A percentile compares a stretch with the other conserved stretches of the same genome.
Conservation (phyloP, 345 rosid genomes). For the Populus tremula region DNA sequence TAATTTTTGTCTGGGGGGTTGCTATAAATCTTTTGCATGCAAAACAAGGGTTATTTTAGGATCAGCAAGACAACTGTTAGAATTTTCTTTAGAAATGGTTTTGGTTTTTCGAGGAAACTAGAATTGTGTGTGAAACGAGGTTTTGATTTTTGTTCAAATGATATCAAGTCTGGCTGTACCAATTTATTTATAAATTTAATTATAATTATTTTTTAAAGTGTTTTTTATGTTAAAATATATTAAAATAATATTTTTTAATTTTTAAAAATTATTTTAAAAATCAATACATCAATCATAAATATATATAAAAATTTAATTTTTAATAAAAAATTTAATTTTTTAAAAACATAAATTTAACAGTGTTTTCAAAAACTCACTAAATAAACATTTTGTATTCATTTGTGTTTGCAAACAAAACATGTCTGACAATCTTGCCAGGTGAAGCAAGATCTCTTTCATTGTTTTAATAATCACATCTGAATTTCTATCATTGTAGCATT, state of each 20-base stretch:
- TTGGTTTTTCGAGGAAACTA: constrained; percentile 3
- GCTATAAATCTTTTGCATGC: background rate
- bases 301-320: no score
- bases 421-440: background rate
- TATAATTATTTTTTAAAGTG: no score
- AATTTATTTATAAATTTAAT: no score
- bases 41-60: background rate
- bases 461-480: background rate
- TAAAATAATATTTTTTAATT: no score
- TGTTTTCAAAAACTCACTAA: no score
- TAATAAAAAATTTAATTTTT: no score
- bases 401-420: background rate
- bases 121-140: background rate
- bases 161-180: background rate
- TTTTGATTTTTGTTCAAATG: background rate
- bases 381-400: background rate
- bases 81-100: background rate
- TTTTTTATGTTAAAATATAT: no score
- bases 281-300: no score
- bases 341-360: no score
- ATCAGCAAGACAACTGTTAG: background rate
- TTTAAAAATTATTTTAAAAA: no score
- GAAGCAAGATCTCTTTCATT: background rate
- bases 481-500: background rate
- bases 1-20: background rate